Percentiles rank a stretch among this genome's conserved stretches.
These are phyloP conservation scores for Halophytophthora polymorphica DNA, from an alignment of 352 stramenopile species.

Conservation along the genomic window DNA sequence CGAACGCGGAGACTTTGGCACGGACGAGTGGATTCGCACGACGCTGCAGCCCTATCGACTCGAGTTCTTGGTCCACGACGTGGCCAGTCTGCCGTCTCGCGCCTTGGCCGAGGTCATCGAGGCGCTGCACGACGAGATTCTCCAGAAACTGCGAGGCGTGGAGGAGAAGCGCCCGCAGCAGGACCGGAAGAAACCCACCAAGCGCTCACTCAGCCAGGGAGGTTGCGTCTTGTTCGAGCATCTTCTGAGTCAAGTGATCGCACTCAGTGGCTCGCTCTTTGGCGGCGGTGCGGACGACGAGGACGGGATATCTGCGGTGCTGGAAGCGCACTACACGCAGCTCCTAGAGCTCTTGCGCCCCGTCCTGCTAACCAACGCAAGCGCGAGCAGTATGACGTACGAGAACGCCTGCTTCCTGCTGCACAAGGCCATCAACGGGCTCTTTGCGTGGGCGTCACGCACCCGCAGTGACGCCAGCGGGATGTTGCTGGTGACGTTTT, in stretches of 20 bases:
- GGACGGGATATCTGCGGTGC: slow-evolving; percentile 39
- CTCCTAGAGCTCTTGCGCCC: slow-evolving; percentile 42
- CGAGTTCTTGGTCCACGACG: slow-evolving; percentile 57
- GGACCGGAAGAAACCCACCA: slow-evolving; percentile 20
- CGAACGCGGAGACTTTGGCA: slow-evolving; percentile 33
- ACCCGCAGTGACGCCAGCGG: slow-evolving; percentile 32
- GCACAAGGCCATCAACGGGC: slow-evolving; percentile 57
- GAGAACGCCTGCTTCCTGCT: slow-evolving; percentile 61
- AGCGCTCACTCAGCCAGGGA: slow-evolving; percentile 38
- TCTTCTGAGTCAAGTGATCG: slow-evolving; percentile 42
- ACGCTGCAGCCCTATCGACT: slow-evolving; percentile 69
- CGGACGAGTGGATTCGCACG: slow-evolving; percentile 54
- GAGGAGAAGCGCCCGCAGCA: slow-evolving; percentile 17
- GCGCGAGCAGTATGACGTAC: slow-evolving; percentile 47
- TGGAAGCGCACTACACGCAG: slow-evolving; percentile 53
- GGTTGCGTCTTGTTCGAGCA: slow-evolving; percentile 73
- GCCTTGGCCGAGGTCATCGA: slow-evolving; percentile 46
- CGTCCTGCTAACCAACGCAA: slow-evolving; percentile 34
- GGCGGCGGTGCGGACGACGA: slow-evolving; percentile 30
- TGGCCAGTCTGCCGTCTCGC: slow-evolving; percentile 44
- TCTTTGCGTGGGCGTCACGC: slow-evolving; percentile 48
- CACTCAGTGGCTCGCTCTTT: slow-evolving; percentile 31
- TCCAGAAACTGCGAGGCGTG: slow-evolving; percentile 28
- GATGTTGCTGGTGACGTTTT: slow-evolving; percentile 34
- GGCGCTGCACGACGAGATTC: slow-evolving; percentile 53